Evolutionary conservation across 1,284 basidiomycete species (phyloP).

Genomic region (Mrakiaceae sp.): DNA sequence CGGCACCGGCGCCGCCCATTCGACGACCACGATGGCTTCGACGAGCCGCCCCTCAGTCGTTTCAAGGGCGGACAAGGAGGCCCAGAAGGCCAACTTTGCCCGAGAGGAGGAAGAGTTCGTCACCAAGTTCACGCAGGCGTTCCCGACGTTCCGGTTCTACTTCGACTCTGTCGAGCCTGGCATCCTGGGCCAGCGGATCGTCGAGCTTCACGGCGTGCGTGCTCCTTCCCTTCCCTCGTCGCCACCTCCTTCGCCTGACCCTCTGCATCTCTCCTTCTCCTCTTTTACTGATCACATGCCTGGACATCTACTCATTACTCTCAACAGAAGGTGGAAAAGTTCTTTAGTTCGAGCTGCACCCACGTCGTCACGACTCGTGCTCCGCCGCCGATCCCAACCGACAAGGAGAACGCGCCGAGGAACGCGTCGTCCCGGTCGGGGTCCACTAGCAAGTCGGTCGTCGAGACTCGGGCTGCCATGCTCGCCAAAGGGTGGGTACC

Average conservation of each 20-base stretch:
- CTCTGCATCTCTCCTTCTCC: background rate
- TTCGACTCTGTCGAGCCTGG: constrained; percentile 46
- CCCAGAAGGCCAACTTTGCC: constrained; percentile 5
- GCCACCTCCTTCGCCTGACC: background rate
- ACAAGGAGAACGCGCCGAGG: constrained; percentile 52
- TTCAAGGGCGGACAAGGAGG: constrained; percentile 12
- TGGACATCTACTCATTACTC: constrained; percentile 10
- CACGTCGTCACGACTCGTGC: constrained; percentile 57
- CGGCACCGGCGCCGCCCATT: background rate
- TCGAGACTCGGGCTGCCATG: background rate
- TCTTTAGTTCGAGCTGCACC: constrained; percentile 73
- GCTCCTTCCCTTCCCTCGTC: constrained; percentile 5
- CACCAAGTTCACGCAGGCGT: constrained; percentile 69
- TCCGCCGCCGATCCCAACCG: constrained; percentile 20
- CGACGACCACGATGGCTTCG: background rate
- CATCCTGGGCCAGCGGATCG: constrained; percentile 42
- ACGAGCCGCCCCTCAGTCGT: background rate
- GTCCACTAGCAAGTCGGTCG: background rate
- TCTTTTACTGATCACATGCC: background rate
- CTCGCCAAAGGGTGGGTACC: too few relatives aligned
- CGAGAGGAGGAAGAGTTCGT: constrained; percentile 58
- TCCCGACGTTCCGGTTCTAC: constrained; percentile 74
- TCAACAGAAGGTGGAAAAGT: constrained; percentile 60
- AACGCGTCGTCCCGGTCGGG: too few relatives aligned
- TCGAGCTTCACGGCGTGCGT: constrained; percentile 66